These are phyloP conservation scores for Lentinula boryana DNA, from an alignment of 768 basidiomycete species.

Conservation along the genomic window DNA sequence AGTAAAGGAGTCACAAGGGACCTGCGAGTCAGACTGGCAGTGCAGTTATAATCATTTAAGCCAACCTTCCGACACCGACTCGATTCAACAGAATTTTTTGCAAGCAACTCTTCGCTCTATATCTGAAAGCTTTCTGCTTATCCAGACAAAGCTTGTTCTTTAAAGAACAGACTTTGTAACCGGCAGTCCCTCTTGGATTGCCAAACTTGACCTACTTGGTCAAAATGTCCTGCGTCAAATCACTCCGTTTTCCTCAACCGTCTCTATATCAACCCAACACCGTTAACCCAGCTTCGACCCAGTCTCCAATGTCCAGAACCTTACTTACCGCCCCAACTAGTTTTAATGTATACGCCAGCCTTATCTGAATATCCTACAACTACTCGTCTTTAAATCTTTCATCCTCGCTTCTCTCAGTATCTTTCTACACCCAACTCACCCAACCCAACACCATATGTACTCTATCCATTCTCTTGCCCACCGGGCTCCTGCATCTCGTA, in stretches of 20 bases:
- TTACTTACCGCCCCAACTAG: conserved; percentile 8
- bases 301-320: conserved; percentile 7
- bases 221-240: conserved; percentile 34
- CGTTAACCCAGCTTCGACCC: conserved; percentile 5
- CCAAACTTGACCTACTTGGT: conserved; percentile 13
- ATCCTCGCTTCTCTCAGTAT: conserved; percentile 15
- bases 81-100: neutral
- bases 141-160: conserved; percentile 17
- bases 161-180: conserved; percentile 30
- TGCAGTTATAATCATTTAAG: conserved; percentile 14
- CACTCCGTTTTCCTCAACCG: conserved; percentile 19
- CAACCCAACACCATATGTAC: conserved; percentile 10
- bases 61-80: neutral
- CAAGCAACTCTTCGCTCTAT: conserved; percentile 12
- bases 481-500: conserved; percentile 61
- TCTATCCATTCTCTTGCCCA: conserved; percentile 50
- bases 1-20: conserved; percentile 12
- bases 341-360: conserved; percentile 26
- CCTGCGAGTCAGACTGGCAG: neutral
- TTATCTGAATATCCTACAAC: conserved; percentile 29
- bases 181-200: conserved; percentile 24
- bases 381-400: conserved; percentile 17
- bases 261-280: conserved; percentile 1
- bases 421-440: conserved; percentile 20
- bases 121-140: conserved; percentile 8